These are phyloP conservation scores for Penicillium sp. DNA, from an alignment of 2,329 filamentous ascomycete genomes.

Conservation along the genomic window DNA sequence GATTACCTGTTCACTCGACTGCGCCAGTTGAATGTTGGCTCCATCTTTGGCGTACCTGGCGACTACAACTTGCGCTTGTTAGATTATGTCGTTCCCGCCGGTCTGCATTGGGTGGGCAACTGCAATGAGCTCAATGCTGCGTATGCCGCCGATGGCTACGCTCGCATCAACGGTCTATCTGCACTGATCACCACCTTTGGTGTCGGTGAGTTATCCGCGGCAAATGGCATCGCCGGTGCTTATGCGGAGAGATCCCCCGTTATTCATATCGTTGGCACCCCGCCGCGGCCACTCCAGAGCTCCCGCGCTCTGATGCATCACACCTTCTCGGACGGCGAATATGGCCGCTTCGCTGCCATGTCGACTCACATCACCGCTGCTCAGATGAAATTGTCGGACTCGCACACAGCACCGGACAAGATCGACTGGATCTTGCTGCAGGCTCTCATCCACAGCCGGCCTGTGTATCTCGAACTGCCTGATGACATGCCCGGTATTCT, in stretches of 20 bases:
- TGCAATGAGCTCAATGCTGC: constrained; percentile 69
- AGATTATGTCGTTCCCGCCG: constrained; percentile 58
- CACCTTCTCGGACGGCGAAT: constrained; percentile 60
- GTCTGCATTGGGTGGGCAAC: constrained; percentile 60
- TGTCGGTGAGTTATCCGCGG: constrained; percentile 62
- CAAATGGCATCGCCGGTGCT: constrained; percentile 69
- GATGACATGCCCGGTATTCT: constrained; percentile 47
- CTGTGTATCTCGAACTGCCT: constrained; percentile 53
- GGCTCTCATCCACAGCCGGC: constrained; percentile 50
- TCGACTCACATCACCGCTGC: constrained; percentile 47
- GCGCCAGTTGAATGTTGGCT: constrained; percentile 58
- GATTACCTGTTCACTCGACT: constrained; percentile 61
- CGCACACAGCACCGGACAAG: constrained; percentile 43
- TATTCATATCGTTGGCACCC: constrained; percentile 55
- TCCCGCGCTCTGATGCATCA: constrained; percentile 54
- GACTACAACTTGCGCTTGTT: constrained; percentile 67
- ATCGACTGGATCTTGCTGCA: constrained; percentile 51
- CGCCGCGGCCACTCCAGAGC: constrained; percentile 43
- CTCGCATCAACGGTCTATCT: constrained; percentile 28
- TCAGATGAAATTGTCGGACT: constrained; percentile 47
- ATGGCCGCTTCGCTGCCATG: constrained; percentile 49
- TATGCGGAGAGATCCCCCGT: constrained; percentile 68
- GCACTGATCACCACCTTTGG: constrained; percentile 43
- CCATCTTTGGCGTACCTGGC: constrained; percentile 64
- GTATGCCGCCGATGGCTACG: constrained; percentile 33